A percentile compares a stretch with the other conserved stretches of the same genome.
Conservation (phyloP, 208 protist genomes). For the Trypanosoma mega region DNA sequence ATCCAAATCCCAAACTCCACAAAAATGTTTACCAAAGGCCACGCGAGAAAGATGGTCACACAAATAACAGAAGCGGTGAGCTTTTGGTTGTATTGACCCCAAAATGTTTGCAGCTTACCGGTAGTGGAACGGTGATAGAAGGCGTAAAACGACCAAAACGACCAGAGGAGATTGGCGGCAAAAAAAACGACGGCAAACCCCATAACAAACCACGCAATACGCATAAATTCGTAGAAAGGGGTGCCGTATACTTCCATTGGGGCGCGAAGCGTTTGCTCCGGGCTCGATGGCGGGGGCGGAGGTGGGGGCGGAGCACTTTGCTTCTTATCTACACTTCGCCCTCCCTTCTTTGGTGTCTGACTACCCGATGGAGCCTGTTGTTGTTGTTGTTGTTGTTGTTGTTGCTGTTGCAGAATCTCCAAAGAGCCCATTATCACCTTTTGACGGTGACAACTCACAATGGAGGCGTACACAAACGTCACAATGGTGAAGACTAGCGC, state of each 20-base stretch:
- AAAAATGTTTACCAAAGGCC: constrained; percentile 67
- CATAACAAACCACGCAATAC: constrained; percentile 75
- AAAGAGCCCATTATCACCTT: constrained; percentile 15
- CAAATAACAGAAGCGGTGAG: constrained; percentile 51
- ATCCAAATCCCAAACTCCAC: constrained; percentile 64
- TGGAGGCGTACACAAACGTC: constrained; percentile 51
- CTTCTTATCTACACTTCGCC: constrained; percentile 1
- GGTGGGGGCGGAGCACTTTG: not conserved
- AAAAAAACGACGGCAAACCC: constrained; percentile 65
- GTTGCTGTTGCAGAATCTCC: constrained; percentile 50
- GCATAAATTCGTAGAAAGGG: constrained; percentile 81
- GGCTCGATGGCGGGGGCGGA: not conserved
- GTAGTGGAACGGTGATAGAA: constrained; percentile 52
- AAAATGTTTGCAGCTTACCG: constrained; percentile 62
- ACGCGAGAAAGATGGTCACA: constrained; percentile 74
- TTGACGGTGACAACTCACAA: constrained; percentile 49
- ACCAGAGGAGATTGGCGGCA: constrained; percentile 51
- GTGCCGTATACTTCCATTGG: constrained; percentile 79
- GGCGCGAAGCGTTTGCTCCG: no score
- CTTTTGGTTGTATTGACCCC: constrained; percentile 39
- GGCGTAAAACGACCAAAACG: constrained; percentile 54
- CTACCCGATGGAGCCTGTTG: not conserved
- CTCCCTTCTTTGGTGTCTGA: not conserved
- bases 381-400: constrained; percentile 31
- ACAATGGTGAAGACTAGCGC: constrained; percentile 60